A percentile compares a stretch with the other conserved stretches of the same genome.
Conservation (phyloP, 495 filamentous ascomycete genomes). For the Daldinia decipiens region DNA sequence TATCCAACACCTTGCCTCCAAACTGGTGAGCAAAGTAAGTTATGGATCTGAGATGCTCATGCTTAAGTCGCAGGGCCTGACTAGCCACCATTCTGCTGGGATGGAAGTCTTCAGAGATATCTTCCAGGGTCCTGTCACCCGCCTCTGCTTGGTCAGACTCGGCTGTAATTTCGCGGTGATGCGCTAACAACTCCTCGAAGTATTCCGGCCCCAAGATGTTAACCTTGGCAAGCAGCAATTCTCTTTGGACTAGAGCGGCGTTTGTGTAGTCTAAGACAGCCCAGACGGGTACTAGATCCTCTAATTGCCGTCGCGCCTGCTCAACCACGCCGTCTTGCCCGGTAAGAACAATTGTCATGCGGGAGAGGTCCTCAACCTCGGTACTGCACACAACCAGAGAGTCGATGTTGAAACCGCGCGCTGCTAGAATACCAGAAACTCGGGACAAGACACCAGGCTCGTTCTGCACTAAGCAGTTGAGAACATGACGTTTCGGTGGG, state of each 20-base stretch:
- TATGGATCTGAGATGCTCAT: constrained; percentile 94
- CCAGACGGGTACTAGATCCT: constrained; percentile 98
- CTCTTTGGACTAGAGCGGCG: constrained; percentile 93
- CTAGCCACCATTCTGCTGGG: constrained; percentile 83
- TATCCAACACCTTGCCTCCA: constrained; percentile 95
- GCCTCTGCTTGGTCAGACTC: constrained; percentile 49
- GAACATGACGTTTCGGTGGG: constrained; percentile 90
- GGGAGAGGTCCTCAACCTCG: constrained; percentile 95
- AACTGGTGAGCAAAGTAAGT: constrained; percentile 97
- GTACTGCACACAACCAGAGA: constrained; percentile 97
- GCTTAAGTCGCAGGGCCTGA: constrained; percentile 92
- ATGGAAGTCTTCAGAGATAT: constrained; percentile 76
- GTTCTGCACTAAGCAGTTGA: constrained; percentile 99
- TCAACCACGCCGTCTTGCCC: constrained; percentile 98
- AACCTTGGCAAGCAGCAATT: constrained; percentile 95
- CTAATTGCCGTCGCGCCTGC: constrained; percentile 93
- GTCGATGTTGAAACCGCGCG: constrained; percentile 99
- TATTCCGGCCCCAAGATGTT: constrained; percentile 96
- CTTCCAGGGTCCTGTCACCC: constrained; percentile 52
- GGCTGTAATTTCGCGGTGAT: constrained; percentile 80
- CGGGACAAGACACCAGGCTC: constrained; percentile 97
- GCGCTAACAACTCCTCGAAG: constrained; percentile 93
- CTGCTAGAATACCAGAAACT: constrained; percentile 94
- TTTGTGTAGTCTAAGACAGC: constrained; percentile 95
- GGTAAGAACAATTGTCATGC: constrained; percentile 97